A percentile compares a stretch with the other conserved stretches of the same genome.
phyloP scores from a whole-genome alignment of 2,329 filamentous ascomycete genomes.

The Ophiostoma sp. region DNA sequence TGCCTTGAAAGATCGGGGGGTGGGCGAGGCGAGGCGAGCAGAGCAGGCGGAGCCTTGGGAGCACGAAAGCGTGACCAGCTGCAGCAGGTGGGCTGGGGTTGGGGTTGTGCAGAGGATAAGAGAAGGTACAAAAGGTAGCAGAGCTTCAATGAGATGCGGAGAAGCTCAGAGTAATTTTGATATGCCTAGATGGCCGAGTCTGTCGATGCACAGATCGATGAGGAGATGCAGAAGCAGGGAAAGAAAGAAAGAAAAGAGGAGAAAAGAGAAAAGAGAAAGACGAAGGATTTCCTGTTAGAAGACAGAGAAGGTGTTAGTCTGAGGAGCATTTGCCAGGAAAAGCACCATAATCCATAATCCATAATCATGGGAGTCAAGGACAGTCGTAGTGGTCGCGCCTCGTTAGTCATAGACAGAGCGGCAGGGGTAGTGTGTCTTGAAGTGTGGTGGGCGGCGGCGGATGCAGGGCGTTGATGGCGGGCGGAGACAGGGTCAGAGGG shows the following conservation, averaged over 20 bases:
- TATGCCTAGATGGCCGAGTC: background rate
- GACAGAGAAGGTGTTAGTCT: conserved; percentile 9
- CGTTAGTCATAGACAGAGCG: conserved; percentile 15
- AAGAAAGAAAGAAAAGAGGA: background rate
- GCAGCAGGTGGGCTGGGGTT: background rate
- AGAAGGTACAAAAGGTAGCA: background rate
- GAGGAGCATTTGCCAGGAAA: background rate
- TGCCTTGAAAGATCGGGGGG: background rate
- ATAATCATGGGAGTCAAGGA: background rate
- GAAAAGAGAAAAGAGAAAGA: background rate
- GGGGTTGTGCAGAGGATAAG: background rate
- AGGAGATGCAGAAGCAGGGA: background rate
- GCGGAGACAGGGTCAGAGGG: conserved; percentile 4
- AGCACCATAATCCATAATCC: background rate
- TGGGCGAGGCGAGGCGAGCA: conserved; percentile 13
- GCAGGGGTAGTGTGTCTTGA: background rate
- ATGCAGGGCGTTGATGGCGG: conserved; percentile 5
- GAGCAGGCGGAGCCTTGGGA: conserved; percentile 8
- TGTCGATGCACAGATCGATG: background rate
- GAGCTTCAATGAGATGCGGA: background rate
- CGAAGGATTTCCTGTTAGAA: background rate
- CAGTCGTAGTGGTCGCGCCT: background rate
- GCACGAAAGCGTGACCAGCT: conserved; percentile 19
- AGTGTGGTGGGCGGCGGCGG: conserved; percentile 6
- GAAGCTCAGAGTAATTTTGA: background rate